Conservation (phyloP, 2,329 filamentous ascomycete species). For the Claviceps maximensis region DNA sequence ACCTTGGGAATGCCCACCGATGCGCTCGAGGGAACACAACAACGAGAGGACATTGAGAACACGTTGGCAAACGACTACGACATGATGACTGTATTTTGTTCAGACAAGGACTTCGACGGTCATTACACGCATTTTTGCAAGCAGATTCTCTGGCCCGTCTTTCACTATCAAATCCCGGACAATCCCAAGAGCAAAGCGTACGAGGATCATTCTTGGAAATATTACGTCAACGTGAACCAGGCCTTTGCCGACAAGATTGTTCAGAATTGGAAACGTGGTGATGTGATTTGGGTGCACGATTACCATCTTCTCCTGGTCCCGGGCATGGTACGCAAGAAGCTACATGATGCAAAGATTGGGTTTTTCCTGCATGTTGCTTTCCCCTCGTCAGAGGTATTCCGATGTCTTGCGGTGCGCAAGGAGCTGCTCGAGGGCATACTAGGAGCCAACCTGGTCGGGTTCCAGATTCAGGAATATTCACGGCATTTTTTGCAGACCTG, state of each 20-base stretch:
- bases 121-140: conserved; percentile 97
- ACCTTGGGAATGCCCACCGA: conserved; percentile 92
- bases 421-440: conserved; percentile 85
- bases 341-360: conserved; percentile 87
- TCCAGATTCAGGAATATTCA: conserved; percentile 87
- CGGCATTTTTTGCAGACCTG: conserved; percentile 93
- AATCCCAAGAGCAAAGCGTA: conserved; percentile 98
- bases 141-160: conserved; percentile 92
- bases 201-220: conserved; percentile 92
- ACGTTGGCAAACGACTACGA: conserved; percentile 68
- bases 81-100: conserved; percentile 72
- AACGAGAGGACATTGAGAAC: conserved; percentile 74
- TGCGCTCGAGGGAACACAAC: conserved; percentile 56
- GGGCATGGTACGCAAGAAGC: conserved; percentile 74
- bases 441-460: conserved; percentile 82
- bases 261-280: conserved; percentile 84
- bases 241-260: conserved; percentile 85
- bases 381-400: conserved; percentile 90
- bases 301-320: conserved; percentile 88
- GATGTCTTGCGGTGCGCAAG: conserved; percentile 76
- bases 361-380: conserved; percentile 95
- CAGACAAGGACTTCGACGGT: conserved; percentile 84
- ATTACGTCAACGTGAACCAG: conserved; percentile 85
- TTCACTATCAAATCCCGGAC: conserved; percentile 96
- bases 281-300: conserved; percentile 90